Evolutionary conservation across 176 grass and related monocot species (phyloP), one percentile per base, ranked within the genome.

Genomic region (Aegilops bicornis): DNA sequence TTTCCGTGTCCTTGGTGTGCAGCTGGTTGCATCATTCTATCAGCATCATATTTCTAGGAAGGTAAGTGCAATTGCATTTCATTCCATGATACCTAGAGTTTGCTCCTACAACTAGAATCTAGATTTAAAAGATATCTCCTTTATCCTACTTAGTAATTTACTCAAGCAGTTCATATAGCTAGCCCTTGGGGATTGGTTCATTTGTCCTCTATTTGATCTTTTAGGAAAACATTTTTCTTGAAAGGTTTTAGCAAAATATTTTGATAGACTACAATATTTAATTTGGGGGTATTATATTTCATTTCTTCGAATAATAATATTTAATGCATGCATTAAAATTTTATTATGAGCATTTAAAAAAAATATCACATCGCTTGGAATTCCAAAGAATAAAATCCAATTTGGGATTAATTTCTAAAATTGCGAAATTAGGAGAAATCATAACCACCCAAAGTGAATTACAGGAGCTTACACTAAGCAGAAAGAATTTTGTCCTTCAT

Each of bases 1-100:
- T 54, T 85, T 84, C 52, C 27, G 2, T 54, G 69, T 80, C 77
- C 56, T 86, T 88, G 23, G 43, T 29, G 16, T 47, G 84, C 89
- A 98, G 96, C 80, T 98, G 71, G 92, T 90, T 71, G 81, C 93
- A 63, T 93, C 89, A 42, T 95, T 95, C 76, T 98, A 92, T 90
- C 93, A 93, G 67, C 93, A 93, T 59, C 59, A 93, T 60, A 89
- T 48, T 95, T 79, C 88, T 95, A 76, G 91, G 90, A 95, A 83
- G 91, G 95, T 98, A 91, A 91, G 78, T 7, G 64, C 6, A 67
- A 6, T 67, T 32, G 8, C 16, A 65, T 33, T 50, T 87, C 9
- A 32, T 81, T 60, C 63, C 17, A 0, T 78, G 20, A 23, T 14
- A 16, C 48, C 45, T 48, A 48, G 45, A 15, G 4, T 19, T 20